phyloP scores from a whole-genome alignment of 768 basidiomycete genomes.

The Jaapia argillacea region DNA sequence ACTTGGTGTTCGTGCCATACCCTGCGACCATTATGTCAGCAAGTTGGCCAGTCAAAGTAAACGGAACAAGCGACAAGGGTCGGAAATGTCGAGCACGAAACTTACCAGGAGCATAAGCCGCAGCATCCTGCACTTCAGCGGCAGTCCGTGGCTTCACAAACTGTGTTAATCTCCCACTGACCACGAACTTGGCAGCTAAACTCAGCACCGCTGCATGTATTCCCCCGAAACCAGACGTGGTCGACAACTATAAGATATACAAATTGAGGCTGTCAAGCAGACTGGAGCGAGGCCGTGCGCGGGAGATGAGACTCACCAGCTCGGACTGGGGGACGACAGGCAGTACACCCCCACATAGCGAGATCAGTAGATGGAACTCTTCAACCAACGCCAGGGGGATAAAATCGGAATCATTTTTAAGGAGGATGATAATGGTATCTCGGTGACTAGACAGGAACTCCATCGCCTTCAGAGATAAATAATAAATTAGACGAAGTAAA shows the following conservation, averaged over 20 bases:
- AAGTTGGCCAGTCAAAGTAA: too few species aligned
- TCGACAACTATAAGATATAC: constrained; percentile 29
- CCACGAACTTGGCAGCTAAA: constrained; percentile 64
- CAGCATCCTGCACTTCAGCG: constrained; percentile 46
- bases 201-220: constrained; percentile 73
- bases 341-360: constrained; percentile 57
- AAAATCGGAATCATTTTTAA: constrained; percentile 63
- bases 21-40: too few species aligned
- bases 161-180: constrained; percentile 45
- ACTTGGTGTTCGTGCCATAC: constrained; percentile 42
- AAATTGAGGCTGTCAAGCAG: not conserved
- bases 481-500: not conserved
- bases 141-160: constrained; percentile 57
- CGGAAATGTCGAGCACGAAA: constrained; percentile 1
- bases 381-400: constrained; percentile 59
- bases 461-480: constrained; percentile 39
- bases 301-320: constrained; percentile 40
- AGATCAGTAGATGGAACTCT: constrained; percentile 72
- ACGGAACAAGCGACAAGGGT: constrained; percentile 2
- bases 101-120: constrained; percentile 45
- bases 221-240: constrained; percentile 74
- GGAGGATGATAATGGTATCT: constrained; percentile 72
- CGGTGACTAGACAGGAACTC: constrained; percentile 78
- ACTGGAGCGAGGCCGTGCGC: not conserved
- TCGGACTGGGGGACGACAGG: constrained; percentile 70